These are phyloP conservation scores for Sodiomyces alkalinus DNA, from an alignment of 2,329 filamentous ascomycete genomes.

Conservation along the genomic window DNA sequence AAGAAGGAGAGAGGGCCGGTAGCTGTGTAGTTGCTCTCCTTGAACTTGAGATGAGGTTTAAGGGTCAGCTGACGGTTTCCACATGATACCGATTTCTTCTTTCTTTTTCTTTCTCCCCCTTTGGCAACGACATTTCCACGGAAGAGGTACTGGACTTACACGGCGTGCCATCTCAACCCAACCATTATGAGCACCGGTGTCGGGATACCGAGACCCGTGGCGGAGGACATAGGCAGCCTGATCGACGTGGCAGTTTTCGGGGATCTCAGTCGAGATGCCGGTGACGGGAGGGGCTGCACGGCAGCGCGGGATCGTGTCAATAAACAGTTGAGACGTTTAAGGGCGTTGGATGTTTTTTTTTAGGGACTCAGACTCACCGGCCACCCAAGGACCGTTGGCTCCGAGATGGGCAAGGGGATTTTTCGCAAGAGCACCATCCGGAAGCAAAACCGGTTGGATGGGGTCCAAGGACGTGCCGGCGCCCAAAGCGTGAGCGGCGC, in stretches of 20 bases:
- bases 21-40: constrained; percentile 35
- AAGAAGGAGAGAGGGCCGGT: constrained; percentile 40
- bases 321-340: background rate
- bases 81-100: too few relatives aligned
- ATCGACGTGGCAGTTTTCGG: constrained; percentile 41
- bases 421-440: constrained; percentile 13
- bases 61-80: background rate
- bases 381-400: constrained; percentile 36
- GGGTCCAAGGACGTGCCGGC: constrained; percentile 12
- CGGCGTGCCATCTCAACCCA: constrained; percentile 35
- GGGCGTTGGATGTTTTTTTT: background rate
- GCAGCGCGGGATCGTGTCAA: background rate
- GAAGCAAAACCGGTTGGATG: constrained; percentile 12
- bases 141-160: too few relatives aligned
- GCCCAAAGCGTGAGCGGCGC: constrained; percentile 5
- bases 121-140: too few relatives aligned
- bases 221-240: constrained; percentile 43
- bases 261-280: constrained; percentile 35
- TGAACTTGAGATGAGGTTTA: constrained; percentile 24
- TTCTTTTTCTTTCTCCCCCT: too few relatives aligned
- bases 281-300: constrained; percentile 38
- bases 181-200: constrained; percentile 40
- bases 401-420: constrained; percentile 32
- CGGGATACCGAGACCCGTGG: constrained; percentile 49
- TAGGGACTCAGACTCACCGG: constrained; percentile 19